Evolutionary conservation across 2,329 filamentous ascomycete species (phyloP).

Genomic region (Fusarium multiceps): DNA sequence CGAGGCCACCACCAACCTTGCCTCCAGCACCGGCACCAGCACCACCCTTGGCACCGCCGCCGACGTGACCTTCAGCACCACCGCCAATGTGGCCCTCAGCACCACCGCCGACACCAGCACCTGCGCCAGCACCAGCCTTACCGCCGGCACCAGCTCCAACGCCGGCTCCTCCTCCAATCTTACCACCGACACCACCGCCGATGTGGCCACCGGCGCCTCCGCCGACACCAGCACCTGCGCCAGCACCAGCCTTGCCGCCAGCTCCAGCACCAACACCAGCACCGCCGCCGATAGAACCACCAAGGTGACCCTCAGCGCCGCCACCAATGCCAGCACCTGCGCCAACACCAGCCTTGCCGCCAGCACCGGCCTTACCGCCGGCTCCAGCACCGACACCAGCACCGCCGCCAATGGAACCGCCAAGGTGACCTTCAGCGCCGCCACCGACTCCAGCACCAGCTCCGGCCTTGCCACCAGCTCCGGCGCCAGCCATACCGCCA

Average conservation of each 20-base stretch:
- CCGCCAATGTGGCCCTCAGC: neutral
- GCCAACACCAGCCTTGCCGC: too few species aligned
- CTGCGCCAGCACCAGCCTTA: neutral
- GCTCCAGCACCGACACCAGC: neutral
- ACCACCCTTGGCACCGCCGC: neutral
- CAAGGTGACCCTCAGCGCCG: neutral
- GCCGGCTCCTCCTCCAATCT: neutral
- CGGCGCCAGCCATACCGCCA: too few species aligned
- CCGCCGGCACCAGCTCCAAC: too few species aligned
- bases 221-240: neutral
- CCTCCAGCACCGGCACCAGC: neutral
- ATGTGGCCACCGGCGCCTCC: neutral
- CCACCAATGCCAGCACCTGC: neutral
- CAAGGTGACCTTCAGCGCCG: neutral
- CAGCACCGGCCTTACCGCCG: neutral
- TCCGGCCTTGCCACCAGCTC: neutral
- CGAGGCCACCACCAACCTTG: neutral
- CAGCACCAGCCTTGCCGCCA: neutral
- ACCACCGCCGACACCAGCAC: neutral
- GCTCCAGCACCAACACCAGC: neutral
- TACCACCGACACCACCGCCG: neutral
- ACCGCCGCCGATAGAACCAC: neutral
- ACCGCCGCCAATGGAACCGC: neutral
- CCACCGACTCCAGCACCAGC: neutral
- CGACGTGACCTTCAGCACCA: neutral